A percentile compares a stretch with the other conserved stretches of the same genome.
phyloP scores from a whole-genome alignment of 2,329 filamentous ascomycete species.

The Monilinia aucupariae region DNA sequence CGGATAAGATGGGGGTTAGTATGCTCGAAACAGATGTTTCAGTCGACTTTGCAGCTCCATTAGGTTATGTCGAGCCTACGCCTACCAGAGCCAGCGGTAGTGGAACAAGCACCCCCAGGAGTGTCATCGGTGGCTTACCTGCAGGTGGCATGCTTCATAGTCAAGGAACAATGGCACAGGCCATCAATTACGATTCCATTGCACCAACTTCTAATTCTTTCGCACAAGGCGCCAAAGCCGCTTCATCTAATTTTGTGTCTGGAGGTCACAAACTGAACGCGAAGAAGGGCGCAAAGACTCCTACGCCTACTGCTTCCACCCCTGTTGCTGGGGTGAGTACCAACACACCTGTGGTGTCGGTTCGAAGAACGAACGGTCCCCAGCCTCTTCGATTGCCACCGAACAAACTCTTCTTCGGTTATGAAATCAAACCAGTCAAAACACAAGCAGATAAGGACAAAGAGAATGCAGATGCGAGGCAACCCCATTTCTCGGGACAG shows the following conservation, averaged over 20 bases:
- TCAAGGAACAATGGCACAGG: constrained; percentile 91
- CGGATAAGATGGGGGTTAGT: constrained; percentile 77
- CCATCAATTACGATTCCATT: constrained; percentile 94
- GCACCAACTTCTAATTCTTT: constrained; percentile 68
- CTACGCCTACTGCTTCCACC: constrained; percentile 67
- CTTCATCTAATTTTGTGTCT: constrained; percentile 71
- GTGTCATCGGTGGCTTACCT: constrained; percentile 56
- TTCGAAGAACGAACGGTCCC: constrained; percentile 64
- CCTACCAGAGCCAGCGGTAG: constrained; percentile 46
- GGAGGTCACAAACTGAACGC: constrained; percentile 76
- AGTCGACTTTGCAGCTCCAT: constrained; percentile 89
- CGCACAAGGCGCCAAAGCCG: constrained; percentile 55
- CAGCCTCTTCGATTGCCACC: constrained; percentile 78
- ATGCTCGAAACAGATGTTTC: constrained; percentile 95
- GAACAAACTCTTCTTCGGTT: constrained; percentile 95
- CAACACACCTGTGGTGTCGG: constrained; percentile 30
- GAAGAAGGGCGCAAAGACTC: constrained; percentile 74
- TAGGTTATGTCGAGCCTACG: constrained; percentile 89
- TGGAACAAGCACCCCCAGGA: constrained; percentile 82
- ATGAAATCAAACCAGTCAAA: constrained; percentile 84
- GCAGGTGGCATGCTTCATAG: constrained; percentile 70
- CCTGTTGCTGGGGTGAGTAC: constrained; percentile 56
- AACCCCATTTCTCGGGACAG: constrained; percentile 75
- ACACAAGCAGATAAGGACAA: constrained; percentile 66
- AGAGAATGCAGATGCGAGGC: constrained; percentile 57